Evolutionary conservation across 805 yeast species (phyloP).

Genomic region (Metschnikowia peoriensis): DNA sequence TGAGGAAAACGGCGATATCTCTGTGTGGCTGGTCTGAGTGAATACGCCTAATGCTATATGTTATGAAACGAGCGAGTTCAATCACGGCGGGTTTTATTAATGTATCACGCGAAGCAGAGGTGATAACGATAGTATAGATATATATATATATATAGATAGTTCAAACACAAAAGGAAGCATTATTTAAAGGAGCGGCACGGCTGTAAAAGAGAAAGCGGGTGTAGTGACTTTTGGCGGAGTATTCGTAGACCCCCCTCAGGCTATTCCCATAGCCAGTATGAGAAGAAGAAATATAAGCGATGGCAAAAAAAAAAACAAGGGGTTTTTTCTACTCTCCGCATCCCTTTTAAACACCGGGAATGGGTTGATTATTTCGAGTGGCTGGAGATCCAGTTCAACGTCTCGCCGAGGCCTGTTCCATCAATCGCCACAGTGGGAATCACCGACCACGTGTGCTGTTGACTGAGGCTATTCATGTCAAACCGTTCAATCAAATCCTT

Average conservation of each 20-base stretch:
- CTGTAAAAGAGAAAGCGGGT: background rate
- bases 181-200: background rate
- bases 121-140: background rate
- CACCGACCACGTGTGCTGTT: constrained; percentile 79
- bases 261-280: background rate
- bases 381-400: constrained; percentile 79
- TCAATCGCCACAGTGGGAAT: constrained; percentile 87
- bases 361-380: constrained; percentile 39
- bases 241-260: background rate
- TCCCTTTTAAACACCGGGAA: background rate
- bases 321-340: background rate
- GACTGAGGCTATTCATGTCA: constrained; percentile 58
- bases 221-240: background rate
- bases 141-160: background rate
- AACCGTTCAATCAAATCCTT: constrained; percentile 75
- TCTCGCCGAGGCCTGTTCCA: constrained; percentile 88
- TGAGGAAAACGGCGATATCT: constrained; percentile 63
- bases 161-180: background rate
- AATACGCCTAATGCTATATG: background rate
- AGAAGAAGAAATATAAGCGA: background rate
- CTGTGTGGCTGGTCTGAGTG: constrained; percentile 10
- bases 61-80: background rate
- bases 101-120: background rate
- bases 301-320: background rate
- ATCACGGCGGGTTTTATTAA: background rate